Conservation (phyloP, 208 protist genomes). For the Trypanosoma platydactyli region DNA sequence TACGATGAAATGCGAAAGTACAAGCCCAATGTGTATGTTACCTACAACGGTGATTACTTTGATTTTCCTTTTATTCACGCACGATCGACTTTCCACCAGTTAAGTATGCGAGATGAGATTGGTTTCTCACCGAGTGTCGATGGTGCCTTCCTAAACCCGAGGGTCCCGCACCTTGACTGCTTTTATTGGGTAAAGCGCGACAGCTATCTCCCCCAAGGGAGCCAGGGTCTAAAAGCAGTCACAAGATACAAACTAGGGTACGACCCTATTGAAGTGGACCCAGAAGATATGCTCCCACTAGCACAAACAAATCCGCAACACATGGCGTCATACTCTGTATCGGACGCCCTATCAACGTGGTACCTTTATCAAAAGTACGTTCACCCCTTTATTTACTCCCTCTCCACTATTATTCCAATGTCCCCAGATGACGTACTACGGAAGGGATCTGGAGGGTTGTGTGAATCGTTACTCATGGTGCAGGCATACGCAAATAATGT, state of each 20-base stretch:
- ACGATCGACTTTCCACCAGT: slow-evolving; percentile 78
- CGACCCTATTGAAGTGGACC: slow-evolving; percentile 99
- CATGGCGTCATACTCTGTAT: slow-evolving; percentile 99
- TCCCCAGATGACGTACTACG: slow-evolving; percentile 98
- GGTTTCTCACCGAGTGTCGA: slow-evolving; percentile 81
- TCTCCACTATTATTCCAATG: slow-evolving; percentile 99
- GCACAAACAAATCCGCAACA: slow-evolving; percentile 94
- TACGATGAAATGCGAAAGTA: slow-evolving; percentile 96
- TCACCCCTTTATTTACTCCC: slow-evolving; percentile 99
- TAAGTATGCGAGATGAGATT: slow-evolving; percentile 90
- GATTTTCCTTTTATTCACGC: slow-evolving; percentile 99
- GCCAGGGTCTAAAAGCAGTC: slow-evolving; percentile 96
- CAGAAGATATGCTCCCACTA: slow-evolving; percentile 99
- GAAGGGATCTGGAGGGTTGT: slow-evolving; percentile 99
- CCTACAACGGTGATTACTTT: slow-evolving; percentile 99
- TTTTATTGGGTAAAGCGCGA: slow-evolving; percentile 99
- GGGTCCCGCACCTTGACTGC: slow-evolving; percentile 97
- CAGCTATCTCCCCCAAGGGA: slow-evolving; percentile 99
- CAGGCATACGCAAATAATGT: slow-evolving; percentile 97
- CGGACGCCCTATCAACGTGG: slow-evolving; percentile 99
- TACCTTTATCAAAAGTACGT: slow-evolving; percentile 99
- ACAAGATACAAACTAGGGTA: slow-evolving; percentile 99
- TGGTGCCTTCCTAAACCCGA: slow-evolving; percentile 94
- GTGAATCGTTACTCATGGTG: slow-evolving; percentile 99
- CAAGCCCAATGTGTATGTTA: slow-evolving; percentile 98